phyloP scores from a whole-genome alignment of 371 early-diverging fungal species.

The Smittium culicis region DNA sequence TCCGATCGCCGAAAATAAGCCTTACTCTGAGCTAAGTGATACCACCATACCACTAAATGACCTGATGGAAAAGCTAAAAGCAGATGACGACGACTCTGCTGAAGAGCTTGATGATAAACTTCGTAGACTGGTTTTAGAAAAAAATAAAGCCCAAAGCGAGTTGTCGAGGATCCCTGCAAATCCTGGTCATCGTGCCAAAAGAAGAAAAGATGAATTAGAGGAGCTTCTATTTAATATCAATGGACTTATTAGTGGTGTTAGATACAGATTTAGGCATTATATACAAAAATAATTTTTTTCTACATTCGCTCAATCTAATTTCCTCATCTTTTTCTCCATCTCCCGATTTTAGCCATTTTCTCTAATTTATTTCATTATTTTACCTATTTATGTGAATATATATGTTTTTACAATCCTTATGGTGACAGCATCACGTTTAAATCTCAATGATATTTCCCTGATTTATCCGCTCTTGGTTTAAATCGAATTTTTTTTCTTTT shows the following conservation, averaged over 20 bases:
- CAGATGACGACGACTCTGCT: conserved; percentile 2
- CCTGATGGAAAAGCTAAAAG: not conserved
- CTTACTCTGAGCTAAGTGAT: not conserved
- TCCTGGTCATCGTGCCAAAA: not conserved
- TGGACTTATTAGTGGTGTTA: conserved; percentile 4
- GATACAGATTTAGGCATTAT: not conserved
- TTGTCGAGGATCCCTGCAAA: not conserved
- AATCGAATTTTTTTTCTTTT: no score
- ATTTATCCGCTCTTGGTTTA: no score
- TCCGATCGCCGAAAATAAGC: no score
- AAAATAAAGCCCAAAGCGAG: not conserved
- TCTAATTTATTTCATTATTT: no score
- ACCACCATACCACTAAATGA: not conserved
- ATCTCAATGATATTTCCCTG: no score
- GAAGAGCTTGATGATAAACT: not conserved
- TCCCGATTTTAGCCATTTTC: no score
- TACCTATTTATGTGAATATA: no score
- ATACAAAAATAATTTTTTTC: not conserved
- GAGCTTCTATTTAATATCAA: not conserved
- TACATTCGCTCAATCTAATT: no score
- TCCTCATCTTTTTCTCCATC: no score
- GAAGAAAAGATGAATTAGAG: not conserved
- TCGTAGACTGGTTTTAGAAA: not conserved
- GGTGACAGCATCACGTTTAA: no score
- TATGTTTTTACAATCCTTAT: no score